Evolutionary conservation across 2,329 filamentous ascomycete genomes (phyloP).

Genomic region (Teratosphaeria gauchensis): DNA sequence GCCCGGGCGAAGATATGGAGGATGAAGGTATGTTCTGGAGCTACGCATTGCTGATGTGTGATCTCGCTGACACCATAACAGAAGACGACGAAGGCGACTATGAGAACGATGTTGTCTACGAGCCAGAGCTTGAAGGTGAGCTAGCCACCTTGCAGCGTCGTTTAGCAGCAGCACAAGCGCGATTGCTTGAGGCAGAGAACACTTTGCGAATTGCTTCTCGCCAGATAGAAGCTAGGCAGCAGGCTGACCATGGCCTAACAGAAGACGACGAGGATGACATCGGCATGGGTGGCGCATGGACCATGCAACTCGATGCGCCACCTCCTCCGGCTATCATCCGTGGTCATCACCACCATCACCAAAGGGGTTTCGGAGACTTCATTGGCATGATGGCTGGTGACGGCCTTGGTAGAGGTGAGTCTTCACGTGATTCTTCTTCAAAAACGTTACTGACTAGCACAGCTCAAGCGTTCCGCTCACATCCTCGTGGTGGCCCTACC

Average conservation of each 20-base stretch:
- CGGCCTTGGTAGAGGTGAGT: slow-evolving; percentile 4
- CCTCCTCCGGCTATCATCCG: slow-evolving; percentile 9
- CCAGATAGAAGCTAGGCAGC: not conserved
- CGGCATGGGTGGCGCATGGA: slow-evolving; percentile 15
- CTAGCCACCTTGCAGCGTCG: not conserved
- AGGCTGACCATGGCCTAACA: slow-evolving; percentile 2
- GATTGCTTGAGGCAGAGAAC: not conserved
- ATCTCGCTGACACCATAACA: slow-evolving; percentile 18
- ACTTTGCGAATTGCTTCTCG: not conserved
- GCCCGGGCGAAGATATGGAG: slow-evolving; percentile 42
- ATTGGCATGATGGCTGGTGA: slow-evolving; percentile 14
- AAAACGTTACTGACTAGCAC: not conserved
- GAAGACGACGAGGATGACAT: slow-evolving; percentile 23
- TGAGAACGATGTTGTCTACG: slow-evolving; percentile 53
- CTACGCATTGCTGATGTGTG: not conserved
- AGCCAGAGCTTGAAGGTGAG: slow-evolving; percentile 37
- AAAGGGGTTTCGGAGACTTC: slow-evolving; percentile 18
- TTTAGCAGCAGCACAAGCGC: not conserved
- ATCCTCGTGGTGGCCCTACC: slow-evolving; percentile 1
- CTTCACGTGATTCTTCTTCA: not conserved
- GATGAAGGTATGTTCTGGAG: slow-evolving; percentile 7
- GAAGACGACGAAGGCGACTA: slow-evolving; percentile 59
- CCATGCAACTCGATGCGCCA: slow-evolving; percentile 8
- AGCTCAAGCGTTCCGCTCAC: slow-evolving; percentile 6
- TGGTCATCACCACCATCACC: slow-evolving; percentile 12